phyloP scores from a whole-genome alignment of 306 rosid genomes.

The Psophocarpus tetragonolobus region DNA sequence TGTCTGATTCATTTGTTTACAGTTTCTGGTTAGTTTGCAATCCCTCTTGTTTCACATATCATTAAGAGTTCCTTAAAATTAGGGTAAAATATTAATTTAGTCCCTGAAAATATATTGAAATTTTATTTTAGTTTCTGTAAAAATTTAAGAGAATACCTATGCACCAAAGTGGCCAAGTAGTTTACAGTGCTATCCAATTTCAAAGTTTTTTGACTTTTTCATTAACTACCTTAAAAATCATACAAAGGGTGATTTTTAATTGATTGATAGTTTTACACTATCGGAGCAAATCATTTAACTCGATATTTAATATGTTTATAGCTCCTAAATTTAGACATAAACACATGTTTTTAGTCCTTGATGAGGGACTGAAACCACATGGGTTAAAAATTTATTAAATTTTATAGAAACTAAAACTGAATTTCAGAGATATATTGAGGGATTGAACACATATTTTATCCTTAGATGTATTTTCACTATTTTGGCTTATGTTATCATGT shows the following conservation, averaged over 20 bases:
- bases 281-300: too few relatives aligned
- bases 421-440: not conserved
- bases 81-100: not conserved
- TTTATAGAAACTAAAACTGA: not conserved
- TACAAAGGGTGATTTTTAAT: too few relatives aligned
- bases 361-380: not conserved
- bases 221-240: too few relatives aligned
- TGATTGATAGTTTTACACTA: too few relatives aligned
- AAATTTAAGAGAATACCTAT: too few relatives aligned
- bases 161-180: too few relatives aligned
- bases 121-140: too few relatives aligned
- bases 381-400: not conserved
- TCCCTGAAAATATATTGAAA: not conserved
- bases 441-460: not conserved
- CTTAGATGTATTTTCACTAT: not conserved
- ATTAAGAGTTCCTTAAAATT: not conserved
- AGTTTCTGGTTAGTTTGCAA: slow-evolving; percentile 83
- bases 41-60: not conserved
- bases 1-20: slow-evolving; percentile 73
- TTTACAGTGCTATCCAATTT: too few relatives aligned
- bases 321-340: not conserved
- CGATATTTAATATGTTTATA: not conserved
- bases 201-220: too few relatives aligned
- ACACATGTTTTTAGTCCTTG: not conserved
- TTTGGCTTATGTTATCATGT: not conserved